Conservation (phyloP, 2,329 filamentous ascomycete genomes). For the Sarocladiaceae sp. region DNA sequence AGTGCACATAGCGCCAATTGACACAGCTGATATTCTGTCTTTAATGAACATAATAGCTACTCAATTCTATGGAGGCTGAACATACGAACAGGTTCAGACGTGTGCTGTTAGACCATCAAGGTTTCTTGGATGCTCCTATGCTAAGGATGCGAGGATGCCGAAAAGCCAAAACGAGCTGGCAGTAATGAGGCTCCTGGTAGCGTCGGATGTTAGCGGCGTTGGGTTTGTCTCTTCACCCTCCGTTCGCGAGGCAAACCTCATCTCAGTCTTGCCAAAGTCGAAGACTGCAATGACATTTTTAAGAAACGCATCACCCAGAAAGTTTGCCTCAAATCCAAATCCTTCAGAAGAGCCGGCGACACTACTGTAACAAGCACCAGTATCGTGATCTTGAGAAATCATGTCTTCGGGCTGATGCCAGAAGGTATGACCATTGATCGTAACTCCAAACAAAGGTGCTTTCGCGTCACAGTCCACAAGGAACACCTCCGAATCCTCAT, state of each 20-base stretch:
- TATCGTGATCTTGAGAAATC: slow-evolving; percentile 17
- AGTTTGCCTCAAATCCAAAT: slow-evolving; percentile 14
- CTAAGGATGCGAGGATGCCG: background rate
- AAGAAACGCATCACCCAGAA: slow-evolving; percentile 40
- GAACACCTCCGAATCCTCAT: slow-evolving; percentile 23
- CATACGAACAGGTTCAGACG: too few species aligned
- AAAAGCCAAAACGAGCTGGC: background rate
- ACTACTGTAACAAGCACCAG: slow-evolving; percentile 12
- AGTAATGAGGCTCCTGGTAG: background rate
- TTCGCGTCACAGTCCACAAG: slow-evolving; percentile 34
- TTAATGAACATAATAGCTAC: too few species aligned
- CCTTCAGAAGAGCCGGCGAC: slow-evolving; percentile 5
- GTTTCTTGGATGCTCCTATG: too few species aligned
- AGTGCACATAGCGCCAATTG: too few species aligned
- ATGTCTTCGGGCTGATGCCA: slow-evolving; percentile 22
- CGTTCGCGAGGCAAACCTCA: slow-evolving; percentile 33
- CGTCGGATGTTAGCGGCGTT: background rate
- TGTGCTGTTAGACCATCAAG: too few species aligned
- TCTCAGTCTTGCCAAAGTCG: slow-evolving; percentile 38
- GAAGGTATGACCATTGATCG: slow-evolving; percentile 28
- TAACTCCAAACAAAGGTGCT: slow-evolving; percentile 33
- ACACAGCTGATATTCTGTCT: too few species aligned
- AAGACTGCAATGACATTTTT: slow-evolving; percentile 45
- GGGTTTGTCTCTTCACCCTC: background rate
- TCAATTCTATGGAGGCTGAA: too few species aligned